Conservation (phyloP, 306 rosid species). For the Glycine soja region DNA sequence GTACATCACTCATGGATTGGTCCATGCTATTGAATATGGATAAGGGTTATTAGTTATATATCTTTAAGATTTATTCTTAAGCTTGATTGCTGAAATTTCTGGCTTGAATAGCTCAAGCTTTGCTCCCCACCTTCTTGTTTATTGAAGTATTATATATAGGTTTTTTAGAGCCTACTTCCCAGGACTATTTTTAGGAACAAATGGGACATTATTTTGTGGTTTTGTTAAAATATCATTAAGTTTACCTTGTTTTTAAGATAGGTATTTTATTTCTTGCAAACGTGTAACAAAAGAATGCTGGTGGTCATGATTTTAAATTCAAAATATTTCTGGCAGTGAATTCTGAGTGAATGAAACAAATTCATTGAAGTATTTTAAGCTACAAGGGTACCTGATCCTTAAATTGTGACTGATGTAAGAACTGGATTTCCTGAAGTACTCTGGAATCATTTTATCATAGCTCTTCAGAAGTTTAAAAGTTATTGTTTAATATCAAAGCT, state of each 20-base stretch:
- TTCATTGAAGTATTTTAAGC: conserved; percentile 24
- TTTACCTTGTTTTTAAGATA: not conserved
- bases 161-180: not conserved
- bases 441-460: too few relatives aligned
- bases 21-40: not conserved
- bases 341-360: not conserved
- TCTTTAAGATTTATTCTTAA: not conserved
- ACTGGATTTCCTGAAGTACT: not conserved
- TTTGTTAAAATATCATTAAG: conserved; percentile 22
- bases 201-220: conserved; percentile 6
- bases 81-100: not conserved
- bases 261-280: too few relatives aligned
- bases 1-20: conserved; percentile 15
- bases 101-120: conserved; percentile 16
- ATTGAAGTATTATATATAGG: not conserved
- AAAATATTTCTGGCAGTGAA: not conserved
- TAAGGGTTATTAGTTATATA: not conserved
- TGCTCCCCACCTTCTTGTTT: not conserved
- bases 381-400: not conserved
- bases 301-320: not conserved
- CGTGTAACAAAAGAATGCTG: not conserved
- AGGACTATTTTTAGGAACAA: not conserved
- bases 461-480: too few relatives aligned
- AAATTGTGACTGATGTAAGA: not conserved
- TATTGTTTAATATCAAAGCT: not conserved